phyloP scores from a whole-genome alignment of 1,284 basidiomycete species.

The Naganishia sp. region DNA sequence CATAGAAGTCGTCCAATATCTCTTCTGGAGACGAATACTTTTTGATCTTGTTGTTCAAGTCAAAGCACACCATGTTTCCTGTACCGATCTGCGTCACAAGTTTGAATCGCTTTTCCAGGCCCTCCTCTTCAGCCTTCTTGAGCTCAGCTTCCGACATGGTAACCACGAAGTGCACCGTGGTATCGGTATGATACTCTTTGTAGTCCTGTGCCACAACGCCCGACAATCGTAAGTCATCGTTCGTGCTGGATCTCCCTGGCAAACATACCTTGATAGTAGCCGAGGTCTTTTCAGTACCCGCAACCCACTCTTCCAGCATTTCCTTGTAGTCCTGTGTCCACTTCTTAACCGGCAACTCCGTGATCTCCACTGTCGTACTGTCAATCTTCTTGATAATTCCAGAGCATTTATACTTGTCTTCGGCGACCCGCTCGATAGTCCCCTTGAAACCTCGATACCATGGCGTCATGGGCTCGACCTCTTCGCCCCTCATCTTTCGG shows the following conservation, averaged over 20 bases:
- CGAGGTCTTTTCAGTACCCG: conserved; percentile 64
- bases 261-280: conserved; percentile 58
- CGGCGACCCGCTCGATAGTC: conserved; percentile 73
- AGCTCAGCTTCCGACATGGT: conserved; percentile 73
- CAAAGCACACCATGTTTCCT: conserved; percentile 98
- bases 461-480: conserved; percentile 80
- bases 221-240: not conserved
- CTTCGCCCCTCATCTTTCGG: conserved; percentile 82
- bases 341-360: conserved; percentile 89
- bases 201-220: conserved; percentile 66
- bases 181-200: conserved; percentile 92
- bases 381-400: conserved; percentile 77
- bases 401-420: conserved; percentile 83
- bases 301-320: conserved; percentile 71
- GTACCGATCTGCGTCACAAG: conserved; percentile 79
- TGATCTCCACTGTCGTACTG: conserved; percentile 89
- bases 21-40: conserved; percentile 89
- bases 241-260: conserved; percentile 35
- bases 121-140: conserved; percentile 84
- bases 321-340: conserved; percentile 96
- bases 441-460: conserved; percentile 97
- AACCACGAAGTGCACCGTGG: conserved; percentile 86
- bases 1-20: conserved; percentile 92
- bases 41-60: conserved; percentile 93
- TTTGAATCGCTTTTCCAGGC: conserved; percentile 89